A percentile compares a stretch with the other conserved stretches of the same genome.
phyloP scores from a whole-genome alignment of 768 basidiomycete species.

The Lactarius indigo region DNA sequence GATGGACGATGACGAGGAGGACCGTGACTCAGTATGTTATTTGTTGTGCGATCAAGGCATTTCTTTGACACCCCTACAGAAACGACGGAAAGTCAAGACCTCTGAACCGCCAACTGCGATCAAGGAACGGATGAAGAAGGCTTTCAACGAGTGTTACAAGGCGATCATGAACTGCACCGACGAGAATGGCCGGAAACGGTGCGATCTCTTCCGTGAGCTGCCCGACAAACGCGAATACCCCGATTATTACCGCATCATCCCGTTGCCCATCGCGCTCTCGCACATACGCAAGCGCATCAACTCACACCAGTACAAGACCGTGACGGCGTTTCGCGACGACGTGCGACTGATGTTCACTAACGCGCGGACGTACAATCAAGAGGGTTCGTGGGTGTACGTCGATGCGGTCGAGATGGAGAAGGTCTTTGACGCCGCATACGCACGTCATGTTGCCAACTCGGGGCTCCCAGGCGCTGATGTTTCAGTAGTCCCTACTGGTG shows the following conservation, averaged over 20 bases:
- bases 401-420: constrained; percentile 95
- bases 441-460: constrained; percentile 58
- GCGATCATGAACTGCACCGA: constrained; percentile 73
- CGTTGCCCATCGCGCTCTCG: constrained; percentile 82
- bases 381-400: constrained; percentile 92
- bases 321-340: constrained; percentile 69
- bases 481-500: constrained; percentile 39
- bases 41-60: constrained; percentile 17
- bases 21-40: constrained; percentile 55
- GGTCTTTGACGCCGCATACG: constrained; percentile 71
- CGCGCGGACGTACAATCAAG: constrained; percentile 89
- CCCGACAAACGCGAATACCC: constrained; percentile 86
- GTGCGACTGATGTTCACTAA: constrained; percentile 93
- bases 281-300: constrained; percentile 76
- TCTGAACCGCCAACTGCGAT: constrained; percentile 54
- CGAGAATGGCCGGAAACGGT: constrained; percentile 70
- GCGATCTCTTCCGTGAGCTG: constrained; percentile 84
- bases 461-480: constrained; percentile 72
- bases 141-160: constrained; percentile 70
- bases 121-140: constrained; percentile 80
- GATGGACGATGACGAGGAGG: constrained; percentile 73
- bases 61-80: constrained; percentile 42
- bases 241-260: constrained; percentile 89
- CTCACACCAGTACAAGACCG: constrained; percentile 66
- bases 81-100: constrained; percentile 78